Base-by-base conservation (phyloP, 129 eudicot species). In the Flaveria ramosissima region DNA sequence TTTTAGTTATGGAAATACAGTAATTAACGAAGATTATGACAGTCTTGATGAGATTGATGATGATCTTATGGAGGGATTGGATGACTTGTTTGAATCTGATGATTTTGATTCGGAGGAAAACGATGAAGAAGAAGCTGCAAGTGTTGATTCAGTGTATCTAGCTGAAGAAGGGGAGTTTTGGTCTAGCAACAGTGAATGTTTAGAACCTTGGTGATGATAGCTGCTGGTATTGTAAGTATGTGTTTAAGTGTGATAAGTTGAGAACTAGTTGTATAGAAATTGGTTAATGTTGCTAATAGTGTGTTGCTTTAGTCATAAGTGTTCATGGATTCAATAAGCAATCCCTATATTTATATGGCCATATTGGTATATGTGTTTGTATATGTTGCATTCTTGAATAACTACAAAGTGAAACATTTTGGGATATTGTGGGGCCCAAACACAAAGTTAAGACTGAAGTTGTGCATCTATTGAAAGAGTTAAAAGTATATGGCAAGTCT, bases 181-280 rank as follows among this genome's bases (percentile, higher is more conserved):
- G 98, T 88, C 81, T 39, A 73, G 85, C 16, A 71, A 84, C 8
- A 66, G 53, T 69, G 66, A 47, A 74, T 57, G 19, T 83, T 68
- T 79, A 70, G 90, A 78, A 57, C 94, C 89, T 36, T 92, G 97
- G 97, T 92, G 86, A 84, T 76, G 67, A 51, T 23, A 27, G 46
- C 45, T 36, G 32, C 47, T 55, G 47, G 52, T 30, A 7, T 30
- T 46, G 62, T 45, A 46, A 21, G 66, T 32, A 53, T 32, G 67
- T 57, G 26, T 60, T 63, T 62, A 47, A 15, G 19, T 26, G 5
- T 12, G 43, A 15, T 39, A 2, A 10, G 14, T 70, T 36, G 24
- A 17, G 43, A 30, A 21, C 53, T 71, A 23, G 61, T 78, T 53
- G 59, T 47, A 48, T 32, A 11, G 41, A 57, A 57, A 26, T 36